Conservation (phyloP, 2,329 filamentous ascomycete genomes). For the Nigrospora osmanthi region DNA sequence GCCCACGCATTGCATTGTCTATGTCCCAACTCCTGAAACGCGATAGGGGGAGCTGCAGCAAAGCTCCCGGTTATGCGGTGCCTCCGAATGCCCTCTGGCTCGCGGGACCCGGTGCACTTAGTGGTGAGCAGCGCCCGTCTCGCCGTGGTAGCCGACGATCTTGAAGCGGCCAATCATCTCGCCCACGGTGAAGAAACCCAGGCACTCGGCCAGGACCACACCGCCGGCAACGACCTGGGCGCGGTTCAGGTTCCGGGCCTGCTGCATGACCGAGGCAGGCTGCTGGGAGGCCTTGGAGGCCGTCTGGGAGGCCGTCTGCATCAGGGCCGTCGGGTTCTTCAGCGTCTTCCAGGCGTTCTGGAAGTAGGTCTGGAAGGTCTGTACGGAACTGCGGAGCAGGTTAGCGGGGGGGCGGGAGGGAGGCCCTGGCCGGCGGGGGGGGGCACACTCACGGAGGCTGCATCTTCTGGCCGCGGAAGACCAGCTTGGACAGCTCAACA, state of each 20-base stretch:
- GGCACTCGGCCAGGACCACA: conserved; percentile 74
- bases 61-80: not conserved
- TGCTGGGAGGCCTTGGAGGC: conserved; percentile 41
- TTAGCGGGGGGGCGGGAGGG: not conserved
- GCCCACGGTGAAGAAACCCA: conserved; percentile 96
- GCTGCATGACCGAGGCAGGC: conserved; percentile 24
- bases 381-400: conserved; percentile 49
- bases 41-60: not conserved
- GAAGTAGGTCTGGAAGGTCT: conserved; percentile 83
- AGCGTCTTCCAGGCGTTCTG: conserved; percentile 64
- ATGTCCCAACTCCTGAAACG: not conserved
- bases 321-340: conserved; percentile 57
- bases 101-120: conserved; percentile 22
- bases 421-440: not conserved
- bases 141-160: conserved; percentile 84
- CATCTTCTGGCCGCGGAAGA: conserved; percentile 88
- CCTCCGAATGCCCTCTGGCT: not conserved
- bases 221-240: conserved; percentile 65
- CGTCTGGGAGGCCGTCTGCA: conserved; percentile 36
- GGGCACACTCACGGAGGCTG: conserved; percentile 72
- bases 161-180: conserved; percentile 96
- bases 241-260: conserved; percentile 60
- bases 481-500: conserved; percentile 78
- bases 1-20: conserved; percentile 1
- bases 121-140: conserved; percentile 51